Evolutionary conservation across 2,329 filamentous ascomycete species (phyloP).

Genomic region (Ophiostoma perfectum): DNA sequence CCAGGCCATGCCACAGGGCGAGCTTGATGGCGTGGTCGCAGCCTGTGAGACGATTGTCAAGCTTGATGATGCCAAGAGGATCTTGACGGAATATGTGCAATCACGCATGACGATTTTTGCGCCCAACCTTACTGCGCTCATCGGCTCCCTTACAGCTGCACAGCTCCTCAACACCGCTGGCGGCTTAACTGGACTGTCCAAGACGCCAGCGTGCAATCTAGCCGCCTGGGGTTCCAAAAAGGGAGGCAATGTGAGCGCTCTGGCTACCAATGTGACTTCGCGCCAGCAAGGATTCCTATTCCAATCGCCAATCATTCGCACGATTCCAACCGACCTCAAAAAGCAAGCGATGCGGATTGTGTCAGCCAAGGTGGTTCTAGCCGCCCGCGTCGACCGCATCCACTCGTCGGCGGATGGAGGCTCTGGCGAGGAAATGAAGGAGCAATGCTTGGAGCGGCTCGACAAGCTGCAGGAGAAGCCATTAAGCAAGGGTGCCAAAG

Average conservation of each 20-base stretch:
- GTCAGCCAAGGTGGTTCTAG: conserved; percentile 87
- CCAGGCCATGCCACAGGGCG: conserved; percentile 65
- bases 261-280: conserved; percentile 88
- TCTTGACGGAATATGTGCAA: conserved; percentile 87
- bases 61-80: conserved; percentile 79
- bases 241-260: conserved; percentile 64
- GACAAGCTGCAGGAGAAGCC: conserved; percentile 91
- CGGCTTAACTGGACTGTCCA: conserved; percentile 79
- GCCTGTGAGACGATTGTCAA: conserved; percentile 87
- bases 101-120: conserved; percentile 96
- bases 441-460: conserved; percentile 75
- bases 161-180: conserved; percentile 95
- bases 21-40: conserved; percentile 66
- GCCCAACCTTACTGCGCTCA: conserved; percentile 83
- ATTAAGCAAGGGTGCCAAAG: conserved; percentile 79
- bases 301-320: conserved; percentile 81
- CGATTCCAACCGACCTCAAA: conserved; percentile 79
- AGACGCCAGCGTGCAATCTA: conserved; percentile 90
- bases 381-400: conserved; percentile 81
- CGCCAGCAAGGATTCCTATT: conserved; percentile 91
- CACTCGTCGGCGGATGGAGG: conserved; percentile 77
- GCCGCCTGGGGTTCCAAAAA: conserved; percentile 87
- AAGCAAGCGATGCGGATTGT: conserved; percentile 94
- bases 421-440: conserved; percentile 73
- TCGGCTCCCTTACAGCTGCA: conserved; percentile 87